phyloP scores from a whole-genome alignment of 176 grass and related monocot species.

The bread wheat (Triticum aestivum) region IWGSC_CS_RefSeq_v2.1 NC_057813.1:599643369-599643868 shows the following conservation, averaged over 20 bases:
- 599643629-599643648: background rate
- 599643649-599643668: too few species aligned
- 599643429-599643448: too few species aligned
- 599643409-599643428: too few species aligned
- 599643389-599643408: too few species aligned
- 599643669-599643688: constrained; percentile 3
- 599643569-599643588: constrained; percentile 29
- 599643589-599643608: constrained; percentile 48
- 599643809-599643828: constrained; percentile 9
- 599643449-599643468: too few species aligned
- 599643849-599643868: constrained; percentile 5
- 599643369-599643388: too few species aligned
- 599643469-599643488: background rate
- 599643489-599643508: constrained; percentile 37
- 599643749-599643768: constrained; percentile 13
- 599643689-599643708: constrained; percentile 39
- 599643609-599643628: constrained; percentile 12
- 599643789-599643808: constrained; percentile 29
- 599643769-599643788: constrained; percentile 27
- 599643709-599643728: constrained; percentile 21
- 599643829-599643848: constrained; percentile 9
- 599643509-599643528: background rate
- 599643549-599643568: constrained; percentile 18
- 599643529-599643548: constrained; percentile 19
- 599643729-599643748: constrained; percentile 2